Percentiles rank a stretch among this genome's conserved stretches.
Conservation (phyloP, 768 basidiomycete species). For the Boletus vermiculosoides region DNA sequence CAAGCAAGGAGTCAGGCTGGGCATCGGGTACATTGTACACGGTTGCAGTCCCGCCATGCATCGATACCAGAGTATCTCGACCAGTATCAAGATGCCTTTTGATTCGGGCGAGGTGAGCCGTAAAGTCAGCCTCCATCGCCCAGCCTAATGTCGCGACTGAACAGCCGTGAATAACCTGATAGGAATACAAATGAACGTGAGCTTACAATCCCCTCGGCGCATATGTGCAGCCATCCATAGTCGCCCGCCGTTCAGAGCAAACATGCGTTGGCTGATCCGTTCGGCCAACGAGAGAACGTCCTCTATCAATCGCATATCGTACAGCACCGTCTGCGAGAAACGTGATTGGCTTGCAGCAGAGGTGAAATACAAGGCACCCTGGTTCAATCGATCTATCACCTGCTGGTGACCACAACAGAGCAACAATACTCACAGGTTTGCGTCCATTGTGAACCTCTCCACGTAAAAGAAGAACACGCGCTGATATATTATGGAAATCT, state of each 20-base stretch:
- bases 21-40: constrained; percentile 25
- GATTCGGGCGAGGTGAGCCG: constrained; percentile 36
- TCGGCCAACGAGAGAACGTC: constrained; percentile 31
- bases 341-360: constrained; percentile 27
- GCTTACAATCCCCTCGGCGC: constrained; percentile 45
- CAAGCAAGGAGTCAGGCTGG: constrained; percentile 15
- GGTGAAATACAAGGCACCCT: constrained; percentile 37
- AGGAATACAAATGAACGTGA: not conserved
- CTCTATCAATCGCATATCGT: constrained; percentile 28
- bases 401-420: not conserved
- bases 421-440: constrained; percentile 35
- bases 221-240: constrained; percentile 46
- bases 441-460: constrained; percentile 39
- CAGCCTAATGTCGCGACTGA: constrained; percentile 34
- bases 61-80: constrained; percentile 14
- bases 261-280: constrained; percentile 34
- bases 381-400: not conserved
- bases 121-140: constrained; percentile 34
- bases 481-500: constrained; percentile 34
- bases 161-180: not conserved
- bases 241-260: constrained; percentile 27
- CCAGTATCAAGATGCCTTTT: constrained; percentile 23
- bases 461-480: constrained; percentile 39
- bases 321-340: constrained; percentile 34
- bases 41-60: constrained; percentile 18